Percentiles rank a stretch among this genome's conserved stretches.
These are phyloP conservation scores for Noccaea bulbosa DNA, from an alignment of 345 rosid species.

Conservation along the genomic window DNA sequence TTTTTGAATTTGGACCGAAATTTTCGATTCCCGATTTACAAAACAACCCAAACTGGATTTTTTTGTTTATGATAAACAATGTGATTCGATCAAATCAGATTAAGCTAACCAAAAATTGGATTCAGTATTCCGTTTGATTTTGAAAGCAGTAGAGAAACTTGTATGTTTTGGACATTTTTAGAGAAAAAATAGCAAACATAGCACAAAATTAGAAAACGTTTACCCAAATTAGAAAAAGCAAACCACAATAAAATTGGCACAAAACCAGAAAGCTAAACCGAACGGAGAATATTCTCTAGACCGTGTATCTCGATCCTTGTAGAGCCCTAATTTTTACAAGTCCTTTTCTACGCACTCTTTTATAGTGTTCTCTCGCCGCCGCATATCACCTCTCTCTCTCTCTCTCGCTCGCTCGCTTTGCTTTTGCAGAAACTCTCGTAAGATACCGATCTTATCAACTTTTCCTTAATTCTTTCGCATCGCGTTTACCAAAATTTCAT, in stretches of 20 bases:
- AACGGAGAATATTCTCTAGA: conserved; percentile 19
- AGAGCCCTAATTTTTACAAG: conserved; percentile 4
- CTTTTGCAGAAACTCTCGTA: conserved; percentile 17
- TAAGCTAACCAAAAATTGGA: not conserved
- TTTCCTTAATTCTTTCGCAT: not conserved
- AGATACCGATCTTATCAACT: not conserved
- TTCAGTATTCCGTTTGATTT: not conserved
- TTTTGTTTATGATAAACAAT: too few species aligned
- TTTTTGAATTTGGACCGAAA: too few species aligned
- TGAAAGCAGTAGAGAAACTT: not conserved
- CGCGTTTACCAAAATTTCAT: not conserved
- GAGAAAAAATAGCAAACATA: not conserved
- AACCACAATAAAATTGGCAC: not conserved
- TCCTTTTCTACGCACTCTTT: not conserved
- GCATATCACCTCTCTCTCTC: not conserved
- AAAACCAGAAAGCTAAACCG: conserved; percentile 26
- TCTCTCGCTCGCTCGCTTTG: conserved; percentile 1
- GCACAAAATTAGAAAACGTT: not conserved
- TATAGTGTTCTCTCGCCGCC: conserved; percentile 14
- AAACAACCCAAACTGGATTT: too few species aligned
- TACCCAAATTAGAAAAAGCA: not conserved
- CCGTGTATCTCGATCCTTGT: not conserved
- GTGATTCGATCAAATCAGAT: not conserved
- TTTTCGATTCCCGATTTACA: too few species aligned
- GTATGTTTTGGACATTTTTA: not conserved